phyloP scores from a whole-genome alignment of 2,329 filamentous ascomycete species.

The Talaromyces sp. region DNA sequence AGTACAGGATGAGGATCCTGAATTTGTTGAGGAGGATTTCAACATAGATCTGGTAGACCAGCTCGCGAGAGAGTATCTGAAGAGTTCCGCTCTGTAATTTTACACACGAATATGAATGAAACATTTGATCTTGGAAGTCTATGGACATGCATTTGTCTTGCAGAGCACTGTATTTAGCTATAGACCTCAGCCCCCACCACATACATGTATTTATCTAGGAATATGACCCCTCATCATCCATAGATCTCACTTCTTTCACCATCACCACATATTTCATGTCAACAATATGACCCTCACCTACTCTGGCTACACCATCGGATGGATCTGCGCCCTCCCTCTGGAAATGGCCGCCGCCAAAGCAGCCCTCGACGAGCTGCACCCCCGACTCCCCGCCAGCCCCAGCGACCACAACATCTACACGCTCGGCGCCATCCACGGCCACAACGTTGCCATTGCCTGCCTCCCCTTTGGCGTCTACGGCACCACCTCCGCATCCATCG shows the following conservation, averaged over 20 bases:
- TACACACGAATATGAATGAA: neutral
- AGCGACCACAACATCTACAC: neutral
- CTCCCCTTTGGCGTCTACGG: neutral
- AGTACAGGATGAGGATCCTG: neutral
- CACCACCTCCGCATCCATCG: neutral
- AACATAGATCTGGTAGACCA: neutral
- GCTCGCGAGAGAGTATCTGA: neutral
- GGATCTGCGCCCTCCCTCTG: neutral
- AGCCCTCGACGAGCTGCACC: neutral
- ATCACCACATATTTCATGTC: neutral
- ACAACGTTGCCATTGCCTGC: neutral
- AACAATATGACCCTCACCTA: neutral
- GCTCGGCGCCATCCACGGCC: neutral
- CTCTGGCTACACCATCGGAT: neutral
- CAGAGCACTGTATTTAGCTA: neutral
- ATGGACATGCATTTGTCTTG: neutral
- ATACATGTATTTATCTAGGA: no score
- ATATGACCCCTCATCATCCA: neutral
- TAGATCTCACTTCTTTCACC: neutral
- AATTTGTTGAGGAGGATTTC: neutral
- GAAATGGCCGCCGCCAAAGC: neutral
- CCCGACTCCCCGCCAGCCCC: neutral
- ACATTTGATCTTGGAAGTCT: neutral
- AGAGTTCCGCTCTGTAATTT: neutral
- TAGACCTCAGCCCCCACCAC: neutral